Conservation (phyloP, 208 protist species). For the Wallacemonas sp. region DNA sequence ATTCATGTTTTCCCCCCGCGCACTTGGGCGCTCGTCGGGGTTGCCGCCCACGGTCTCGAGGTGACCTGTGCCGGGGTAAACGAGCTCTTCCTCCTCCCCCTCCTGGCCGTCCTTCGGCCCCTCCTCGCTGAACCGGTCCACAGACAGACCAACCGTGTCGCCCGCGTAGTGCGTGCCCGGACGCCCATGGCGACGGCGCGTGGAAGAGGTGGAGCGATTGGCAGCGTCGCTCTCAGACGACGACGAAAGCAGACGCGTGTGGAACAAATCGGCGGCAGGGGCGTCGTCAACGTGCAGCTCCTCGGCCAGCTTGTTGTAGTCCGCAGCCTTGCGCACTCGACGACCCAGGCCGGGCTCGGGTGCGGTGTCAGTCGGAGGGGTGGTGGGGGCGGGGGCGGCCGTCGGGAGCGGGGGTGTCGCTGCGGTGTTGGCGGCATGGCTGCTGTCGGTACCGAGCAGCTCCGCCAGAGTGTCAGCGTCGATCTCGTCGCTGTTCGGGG, state of each 20-base stretch:
- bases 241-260: slow-evolving; percentile 22
- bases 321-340: slow-evolving; percentile 40
- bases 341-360: slow-evolving; percentile 1
- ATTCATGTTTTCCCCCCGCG: slow-evolving; percentile 94
- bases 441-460: slow-evolving; percentile 17
- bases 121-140: slow-evolving; percentile 32
- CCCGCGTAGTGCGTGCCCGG: slow-evolving; percentile 25
- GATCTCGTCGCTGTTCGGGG: no score
- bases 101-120: neutral
- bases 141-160: slow-evolving; percentile 59
- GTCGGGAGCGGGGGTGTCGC: neutral
- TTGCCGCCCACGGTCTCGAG: slow-evolving; percentile 64
- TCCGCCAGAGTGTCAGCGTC: slow-evolving; percentile 24
- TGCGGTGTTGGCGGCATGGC: neutral
- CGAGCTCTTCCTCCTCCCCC: slow-evolving; percentile 53
- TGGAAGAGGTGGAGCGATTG: no score
- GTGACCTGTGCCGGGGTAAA: slow-evolving; percentile 95
- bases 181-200: neutral
- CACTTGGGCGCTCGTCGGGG: slow-evolving; percentile 26
- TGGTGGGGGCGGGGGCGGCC: neutral
- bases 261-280: slow-evolving; percentile 54
- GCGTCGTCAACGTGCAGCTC: slow-evolving; percentile 50
- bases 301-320: slow-evolving; percentile 67
- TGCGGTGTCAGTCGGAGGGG: slow-evolving; percentile 2
- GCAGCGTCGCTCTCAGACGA: no score